A percentile compares a stretch with the other conserved stretches of the same genome.
Conservation (phyloP, 352 stramenopile species). For the Blastocystis sp. region DNA sequence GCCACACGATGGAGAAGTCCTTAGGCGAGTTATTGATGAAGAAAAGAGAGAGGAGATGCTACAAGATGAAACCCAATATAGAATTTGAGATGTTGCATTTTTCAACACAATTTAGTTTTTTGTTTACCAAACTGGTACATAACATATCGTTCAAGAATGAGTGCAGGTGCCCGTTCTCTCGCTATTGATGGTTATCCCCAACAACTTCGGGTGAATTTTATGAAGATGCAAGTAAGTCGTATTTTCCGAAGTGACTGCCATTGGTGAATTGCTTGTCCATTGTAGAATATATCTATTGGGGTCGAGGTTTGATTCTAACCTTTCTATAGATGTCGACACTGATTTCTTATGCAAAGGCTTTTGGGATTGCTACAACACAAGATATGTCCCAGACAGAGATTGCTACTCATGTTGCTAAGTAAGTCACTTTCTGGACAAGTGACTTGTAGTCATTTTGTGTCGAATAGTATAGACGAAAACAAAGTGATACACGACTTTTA, state of each 20-base stretch:
- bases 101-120: constrained; percentile 5
- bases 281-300: neutral
- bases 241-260: neutral
- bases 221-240: constrained; percentile 56
- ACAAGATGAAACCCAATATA: neutral
- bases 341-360: constrained; percentile 52
- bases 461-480: neutral
- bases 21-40: neutral
- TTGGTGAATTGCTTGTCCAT: neutral
- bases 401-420: constrained; percentile 9
- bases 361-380: neutral
- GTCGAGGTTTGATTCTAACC: neutral
- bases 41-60: neutral
- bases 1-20: neutral
- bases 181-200: constrained; percentile 25
- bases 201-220: constrained; percentile 48
- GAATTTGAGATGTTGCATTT: neutral
- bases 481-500: constrained; percentile 52
- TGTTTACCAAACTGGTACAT: neutral
- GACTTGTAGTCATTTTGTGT: constrained; percentile 32
- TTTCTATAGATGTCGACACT: constrained; percentile 39
- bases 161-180: neutral
- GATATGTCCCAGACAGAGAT: constrained; percentile 57
- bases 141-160: neutral
- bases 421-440: neutral